Percentiles rank a stretch among this genome's conserved stretches.
Evolutionary conservation across 441 rosid species (phyloP).

Genomic region (Croton setiger): DNA sequence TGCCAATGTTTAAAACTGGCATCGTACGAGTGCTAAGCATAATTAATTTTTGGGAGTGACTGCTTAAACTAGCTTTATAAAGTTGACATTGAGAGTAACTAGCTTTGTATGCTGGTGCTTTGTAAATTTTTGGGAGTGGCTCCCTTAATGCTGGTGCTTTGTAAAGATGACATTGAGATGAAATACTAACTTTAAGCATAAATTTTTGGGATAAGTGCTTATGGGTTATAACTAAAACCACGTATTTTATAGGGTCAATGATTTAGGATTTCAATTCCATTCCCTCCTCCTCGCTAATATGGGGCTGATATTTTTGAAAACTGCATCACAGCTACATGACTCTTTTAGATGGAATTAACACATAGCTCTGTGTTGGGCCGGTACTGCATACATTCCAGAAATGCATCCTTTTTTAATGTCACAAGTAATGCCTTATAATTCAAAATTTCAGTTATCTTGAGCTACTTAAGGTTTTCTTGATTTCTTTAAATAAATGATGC

Average conservation of each 20-base stretch:
- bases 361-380: neutral
- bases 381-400: neutral
- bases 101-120: too few relatives aligned
- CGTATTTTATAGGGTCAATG: neutral
- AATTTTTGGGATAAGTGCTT: neutral
- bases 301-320: neutral
- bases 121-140: too few relatives aligned
- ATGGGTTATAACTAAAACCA: neutral
- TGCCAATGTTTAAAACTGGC: neutral
- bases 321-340: neutral
- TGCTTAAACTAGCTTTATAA: too few relatives aligned
- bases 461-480: slow-evolving; percentile 4
- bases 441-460: neutral
- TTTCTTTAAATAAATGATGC: slow-evolving; percentile 23
- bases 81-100: too few relatives aligned
- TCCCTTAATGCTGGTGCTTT: too few relatives aligned
- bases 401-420: neutral
- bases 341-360: neutral
- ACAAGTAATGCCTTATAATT: neutral
- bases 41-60: too few relatives aligned
- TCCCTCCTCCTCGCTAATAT: neutral
- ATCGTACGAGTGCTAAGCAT: neutral
- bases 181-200: neutral
- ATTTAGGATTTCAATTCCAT: neutral
- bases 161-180: neutral